Conservation (phyloP, 225 moss, liverwort and hornwort genomes). For the Pseudisothecium myosuroides region DNA sequence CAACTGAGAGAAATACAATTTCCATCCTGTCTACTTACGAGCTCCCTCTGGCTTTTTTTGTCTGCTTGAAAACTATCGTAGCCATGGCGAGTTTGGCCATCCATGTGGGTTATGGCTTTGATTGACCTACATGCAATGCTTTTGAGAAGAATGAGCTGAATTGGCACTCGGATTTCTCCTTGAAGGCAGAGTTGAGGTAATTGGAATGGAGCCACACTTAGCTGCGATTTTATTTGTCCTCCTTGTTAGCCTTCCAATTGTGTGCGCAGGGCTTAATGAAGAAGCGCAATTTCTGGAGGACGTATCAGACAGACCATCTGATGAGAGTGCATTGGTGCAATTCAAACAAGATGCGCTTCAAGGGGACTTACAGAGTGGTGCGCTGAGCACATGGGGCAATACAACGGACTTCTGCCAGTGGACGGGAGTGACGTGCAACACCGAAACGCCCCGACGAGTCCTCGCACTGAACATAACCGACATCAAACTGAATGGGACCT, state of each 20-base stretch:
- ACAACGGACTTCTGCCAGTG: background rate
- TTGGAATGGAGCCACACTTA: background rate
- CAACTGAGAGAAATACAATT: background rate
- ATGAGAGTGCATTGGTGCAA: background rate
- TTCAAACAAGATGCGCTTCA: conserved; percentile 5
- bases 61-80: background rate
- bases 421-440: conserved; percentile 12
- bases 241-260: background rate
- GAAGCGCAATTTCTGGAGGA: background rate
- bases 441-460: background rate
- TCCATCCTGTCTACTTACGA: background rate
- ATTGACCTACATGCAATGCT: background rate
- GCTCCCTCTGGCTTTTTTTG: background rate
- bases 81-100: background rate
- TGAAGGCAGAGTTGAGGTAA: background rate
- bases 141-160: background rate
- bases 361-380: background rate
- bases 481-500: background rate
- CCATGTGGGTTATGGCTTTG: background rate
- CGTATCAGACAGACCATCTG: background rate
- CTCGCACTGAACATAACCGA: conserved; percentile 2
- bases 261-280: background rate
- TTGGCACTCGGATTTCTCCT: background rate
- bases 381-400: background rate
- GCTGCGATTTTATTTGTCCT: background rate